Base-by-base conservation (phyloP, 1,284 basidiomycete species). In the Paramarasmius palmivorus region DNA sequence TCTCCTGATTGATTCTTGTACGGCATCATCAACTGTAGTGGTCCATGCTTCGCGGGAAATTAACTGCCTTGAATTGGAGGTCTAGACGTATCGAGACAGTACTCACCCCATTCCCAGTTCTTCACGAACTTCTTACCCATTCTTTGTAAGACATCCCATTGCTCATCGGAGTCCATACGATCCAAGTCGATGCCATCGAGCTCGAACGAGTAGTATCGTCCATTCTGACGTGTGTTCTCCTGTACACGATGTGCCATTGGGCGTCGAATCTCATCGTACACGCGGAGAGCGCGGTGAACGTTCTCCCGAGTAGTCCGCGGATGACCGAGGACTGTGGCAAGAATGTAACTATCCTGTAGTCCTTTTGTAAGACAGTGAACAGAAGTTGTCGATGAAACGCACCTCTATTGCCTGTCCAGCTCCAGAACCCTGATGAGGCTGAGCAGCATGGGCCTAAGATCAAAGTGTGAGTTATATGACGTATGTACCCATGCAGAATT, bases 51-150 rank as follows among this genome's bases (percentile, higher is more conserved):
- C n/a, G 37, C 17, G 25, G 39, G 20, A 9, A 36, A 35, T 12
- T 5, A 15, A 32, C 12, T 32, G 12, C 7, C 29, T 32, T 12
- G 29, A 10, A n/a, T 22, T 15, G 19, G 25, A 3, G 17, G 14
- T n/a, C 15, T 9, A n/a, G 47, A 49, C 9, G 23, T 6, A 40
- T 19, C 9, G 36, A 41, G 45, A 15, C 20, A 23, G 22, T 44
- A 55, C 52, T 49, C 44, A 58, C 58, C 58, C 77, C 76, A 78
- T 51, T 76, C 74, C 76, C 76, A 79, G 40, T 72, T 74, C 56
- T 69, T 68, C 12, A 68, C 70, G 26, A 78, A 63, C n/a, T 63
- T 62, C 14, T 68, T 59, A 10, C 68, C 68, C 14, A 77, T 61
- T 10, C 60, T 51, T 15, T 66, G 65, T 20, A 78, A 63, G 32